Evolutionary conservation across 805 yeast genomes (phyloP).

Genomic region (Teunomyces aglyptinius): DNA sequence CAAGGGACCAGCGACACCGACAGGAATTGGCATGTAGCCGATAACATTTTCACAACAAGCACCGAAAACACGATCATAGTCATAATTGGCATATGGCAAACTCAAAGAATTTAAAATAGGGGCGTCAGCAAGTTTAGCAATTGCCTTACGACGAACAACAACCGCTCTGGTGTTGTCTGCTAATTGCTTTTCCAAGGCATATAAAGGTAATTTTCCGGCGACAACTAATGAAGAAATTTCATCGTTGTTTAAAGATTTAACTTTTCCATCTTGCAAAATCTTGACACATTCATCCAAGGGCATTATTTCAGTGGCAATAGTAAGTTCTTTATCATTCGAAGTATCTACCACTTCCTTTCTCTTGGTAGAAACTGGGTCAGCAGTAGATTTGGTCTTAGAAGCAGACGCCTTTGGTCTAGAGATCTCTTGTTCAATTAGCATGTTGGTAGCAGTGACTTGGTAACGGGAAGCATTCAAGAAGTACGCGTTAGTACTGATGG

Average conservation of each 20-base stretch:
- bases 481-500: conserved; percentile 79
- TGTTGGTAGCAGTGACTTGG: conserved; percentile 47
- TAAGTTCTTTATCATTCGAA: conserved; percentile 22
- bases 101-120: conserved; percentile 70
- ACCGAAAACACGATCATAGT: conserved; percentile 94
- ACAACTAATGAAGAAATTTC: conserved; percentile 73
- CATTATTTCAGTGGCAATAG: conserved; percentile 24
- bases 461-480: conserved; percentile 81
- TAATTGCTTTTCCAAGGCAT: conserved; percentile 91
- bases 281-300: conserved; percentile 64
- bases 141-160: conserved; percentile 86
- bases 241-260: conserved; percentile 61
- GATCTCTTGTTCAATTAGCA: conserved; percentile 39
- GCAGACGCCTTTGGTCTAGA: conserved; percentile 24
- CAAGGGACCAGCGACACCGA: conserved; percentile 97
- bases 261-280: conserved; percentile 67
- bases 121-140: conserved; percentile 77
- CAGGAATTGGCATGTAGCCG: conserved; percentile 94
- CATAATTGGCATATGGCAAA: conserved; percentile 80
- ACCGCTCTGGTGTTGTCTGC: conserved; percentile 92
- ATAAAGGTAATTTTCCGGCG: conserved; percentile 80
- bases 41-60: conserved; percentile 99
- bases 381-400: background rate
- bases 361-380: conserved; percentile 3
- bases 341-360: conserved; percentile 10